Percentiles rank a stretch among this genome's conserved stretches.
phyloP scores from a whole-genome alignment of 257 asterid genomes.

The Solanum bulbocastanum region DNA sequence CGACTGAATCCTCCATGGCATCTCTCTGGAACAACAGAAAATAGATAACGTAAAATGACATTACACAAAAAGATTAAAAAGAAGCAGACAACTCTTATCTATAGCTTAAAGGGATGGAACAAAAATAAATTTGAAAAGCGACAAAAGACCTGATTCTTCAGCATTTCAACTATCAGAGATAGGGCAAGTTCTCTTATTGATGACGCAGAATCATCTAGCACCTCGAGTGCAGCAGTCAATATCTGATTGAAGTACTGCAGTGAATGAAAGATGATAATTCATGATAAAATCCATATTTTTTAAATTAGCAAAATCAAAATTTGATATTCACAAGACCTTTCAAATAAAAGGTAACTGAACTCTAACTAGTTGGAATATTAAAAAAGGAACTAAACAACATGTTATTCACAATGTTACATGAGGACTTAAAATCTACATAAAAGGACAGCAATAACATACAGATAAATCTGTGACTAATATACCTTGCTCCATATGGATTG shows the following conservation, averaged over 20 bases:
- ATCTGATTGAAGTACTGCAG: slow-evolving; percentile 96
- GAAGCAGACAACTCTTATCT: neutral
- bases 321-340: neutral
- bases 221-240: slow-evolving; percentile 80
- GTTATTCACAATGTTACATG: neutral
- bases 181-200: slow-evolving; percentile 74
- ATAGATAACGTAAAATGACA: neutral
- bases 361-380: neutral
- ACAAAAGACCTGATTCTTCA: slow-evolving; percentile 80
- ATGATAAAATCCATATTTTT: slow-evolving; percentile 1
- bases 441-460: neutral
- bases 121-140: neutral
- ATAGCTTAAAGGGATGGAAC: neutral
- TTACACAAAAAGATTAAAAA: neutral
- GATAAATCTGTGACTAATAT: neutral
- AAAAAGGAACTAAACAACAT: neutral
- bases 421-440: neutral
- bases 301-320: neutral
- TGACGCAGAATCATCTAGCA: slow-evolving; percentile 84
- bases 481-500: slow-evolving; percentile 91
- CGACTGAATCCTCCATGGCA: slow-evolving; percentile 89
- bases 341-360: neutral
- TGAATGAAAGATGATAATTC: neutral
- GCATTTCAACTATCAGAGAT: slow-evolving; percentile 69
- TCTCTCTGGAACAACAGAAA: slow-evolving; percentile 47